Evolutionary conservation across 2,329 filamentous ascomycete genomes (phyloP).

Genomic region (Diplodia seriata): DNA sequence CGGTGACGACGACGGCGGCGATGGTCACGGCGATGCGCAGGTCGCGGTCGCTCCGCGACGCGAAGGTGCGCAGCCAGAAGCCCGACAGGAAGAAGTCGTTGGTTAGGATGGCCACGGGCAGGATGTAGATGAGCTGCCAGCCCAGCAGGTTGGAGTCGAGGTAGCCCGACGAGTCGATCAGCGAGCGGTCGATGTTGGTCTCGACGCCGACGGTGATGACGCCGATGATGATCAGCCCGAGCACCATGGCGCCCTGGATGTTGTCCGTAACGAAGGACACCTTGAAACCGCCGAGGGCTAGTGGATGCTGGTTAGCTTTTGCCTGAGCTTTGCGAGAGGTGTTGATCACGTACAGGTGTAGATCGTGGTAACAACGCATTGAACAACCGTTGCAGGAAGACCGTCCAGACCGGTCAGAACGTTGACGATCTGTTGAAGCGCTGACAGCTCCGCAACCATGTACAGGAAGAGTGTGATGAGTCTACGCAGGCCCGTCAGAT

Average conservation of each 20-base stretch:
- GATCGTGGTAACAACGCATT: slow-evolving; percentile 79
- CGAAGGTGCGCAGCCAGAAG: slow-evolving; percentile 66
- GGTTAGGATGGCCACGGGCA: slow-evolving; percentile 79
- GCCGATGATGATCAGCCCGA: slow-evolving; percentile 75
- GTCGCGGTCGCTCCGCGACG: slow-evolving; percentile 36
- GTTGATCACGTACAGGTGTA: slow-evolving; percentile 72
- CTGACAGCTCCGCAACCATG: slow-evolving; percentile 85
- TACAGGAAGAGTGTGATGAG: slow-evolving; percentile 84
- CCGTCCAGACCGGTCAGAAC: slow-evolving; percentile 76
- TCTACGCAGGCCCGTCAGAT: slow-evolving; percentile 38
- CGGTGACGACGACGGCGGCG: slow-evolving; percentile 68
- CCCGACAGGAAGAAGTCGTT: slow-evolving; percentile 88
- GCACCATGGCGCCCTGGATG: slow-evolving; percentile 79
- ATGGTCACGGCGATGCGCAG: slow-evolving; percentile 76
- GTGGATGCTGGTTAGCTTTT: slow-evolving; percentile 31
- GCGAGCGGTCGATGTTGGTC: slow-evolving; percentile 71
- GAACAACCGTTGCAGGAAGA: slow-evolving; percentile 76
- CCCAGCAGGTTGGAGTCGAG: slow-evolving; percentile 74
- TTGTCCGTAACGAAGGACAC: slow-evolving; percentile 87
- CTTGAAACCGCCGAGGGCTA: slow-evolving; percentile 79
- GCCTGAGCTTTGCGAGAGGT: not conserved
- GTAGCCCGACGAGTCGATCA: slow-evolving; percentile 73
- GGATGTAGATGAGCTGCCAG: slow-evolving; percentile 86
- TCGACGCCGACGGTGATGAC: slow-evolving; percentile 79
- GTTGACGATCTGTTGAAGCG: slow-evolving; percentile 78